Base-by-base conservation (phyloP, 768 basidiomycete species). In the Termitomyces titanicus region DNA sequence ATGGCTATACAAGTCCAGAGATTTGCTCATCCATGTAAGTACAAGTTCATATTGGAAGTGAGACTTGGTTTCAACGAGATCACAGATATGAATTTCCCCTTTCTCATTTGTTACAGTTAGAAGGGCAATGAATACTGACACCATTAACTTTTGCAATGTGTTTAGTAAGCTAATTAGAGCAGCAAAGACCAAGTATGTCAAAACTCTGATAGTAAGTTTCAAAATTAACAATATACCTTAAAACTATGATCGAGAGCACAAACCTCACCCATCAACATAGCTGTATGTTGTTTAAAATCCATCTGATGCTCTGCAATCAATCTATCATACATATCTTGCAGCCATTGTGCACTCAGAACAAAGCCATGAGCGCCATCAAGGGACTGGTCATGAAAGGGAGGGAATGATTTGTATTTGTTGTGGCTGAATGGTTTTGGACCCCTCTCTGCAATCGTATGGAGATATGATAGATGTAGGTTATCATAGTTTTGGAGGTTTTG, bases 21-120 rank as follows among this genome's bases (percentile, higher is more conserved):
- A 29, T 9, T 29, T 29, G 29, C 29, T 29, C 29, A 29, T 84
- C 83, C 79, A 9, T 29, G 29, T 61, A 11, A 74, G 60, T 0
- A 66, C 66, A 0, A 61, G 52, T 24, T 67, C 64, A 39, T 62
- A 70, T 38, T 73, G 67, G 0, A 61, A 55, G 40, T 74, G 72
- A 0, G 69, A 57, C 54, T 71, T 75, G 0, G 70, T 72, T 1
- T 68, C 57, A 3, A 63, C 64, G 6, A 72, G 57, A n/a, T 56
- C 60, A n/a, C 57, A 61, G 6, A 29, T 29, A 29, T 9, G 29
- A 9, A 29, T 29, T 9, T 29, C 29, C 5, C 29, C 29, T 9
- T 29, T 39, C 12, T 39, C 38, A 39, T 39, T 39, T 3, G 38
- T 39, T 3, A 39, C 38, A 39, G 15, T 39, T 13, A 39, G 18